Evolutionary conservation across 805 yeast genomes (phyloP), one percentile per base, ranked within the genome.

Genomic region (Candida oleophila): DNA sequence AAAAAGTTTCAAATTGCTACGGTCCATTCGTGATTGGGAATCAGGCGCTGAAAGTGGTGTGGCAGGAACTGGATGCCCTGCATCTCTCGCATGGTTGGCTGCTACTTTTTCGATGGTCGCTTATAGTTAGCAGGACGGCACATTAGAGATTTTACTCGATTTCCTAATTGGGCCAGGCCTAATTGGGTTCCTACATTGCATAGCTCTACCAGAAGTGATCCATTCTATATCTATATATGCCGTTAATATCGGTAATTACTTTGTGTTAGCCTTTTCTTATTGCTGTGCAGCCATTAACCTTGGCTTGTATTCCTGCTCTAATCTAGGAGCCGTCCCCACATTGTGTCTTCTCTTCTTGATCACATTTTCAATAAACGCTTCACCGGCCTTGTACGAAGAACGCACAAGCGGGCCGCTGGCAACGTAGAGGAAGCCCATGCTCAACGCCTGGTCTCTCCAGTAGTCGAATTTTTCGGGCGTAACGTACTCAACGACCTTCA

Each of bases 321-420:
- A 52, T 47, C 76, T 56, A 22, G 72, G 70, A 25, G 65, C 49
- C 46, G 71, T 76, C 4, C 77, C 77, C 11, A 72, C 77, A 51
- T 72, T 73, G 50, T 80, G 78, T 59, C 71, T 73, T 66, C 94
- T 82, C 69, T 87, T 86, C 60, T 83, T 84, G 48, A 92, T 74
- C 25, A 94, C 94, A 61, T 94, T 94, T 66, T 94, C 98, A 59
- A 94, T 91, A 59, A 90, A 94, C 2, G 96, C 88, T 68, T 94
- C 99, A 49, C 99, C 99, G 22, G 99, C 99, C 68, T 94, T 94
- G 70, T 94, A 94, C 2, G 96, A 87, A 1, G 97, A 89, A 65
- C 99, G 82, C 3, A 94, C 98, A 59, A 94, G 76, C 2, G 99
- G 99, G 3, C 98, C 99, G 50, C 95, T 85, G 2, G 99, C 99